Base-by-base conservation (phyloP, 306 rosid genomes). In the Cotoneaster glaucophyllus region DNA sequence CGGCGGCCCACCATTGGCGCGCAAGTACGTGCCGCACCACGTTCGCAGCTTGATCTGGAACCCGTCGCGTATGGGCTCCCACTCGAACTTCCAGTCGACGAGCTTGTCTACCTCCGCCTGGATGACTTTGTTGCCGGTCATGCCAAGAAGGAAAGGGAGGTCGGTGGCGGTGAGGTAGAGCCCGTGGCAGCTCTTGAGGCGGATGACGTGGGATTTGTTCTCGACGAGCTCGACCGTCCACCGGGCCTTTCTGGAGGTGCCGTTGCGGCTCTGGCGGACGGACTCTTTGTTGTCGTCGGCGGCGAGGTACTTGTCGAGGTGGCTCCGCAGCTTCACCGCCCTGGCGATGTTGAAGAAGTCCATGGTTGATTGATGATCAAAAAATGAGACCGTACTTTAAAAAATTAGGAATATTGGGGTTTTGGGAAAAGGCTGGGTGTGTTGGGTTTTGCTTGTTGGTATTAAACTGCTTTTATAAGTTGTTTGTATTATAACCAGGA, bases 1-100 rank as follows among this genome's bases (percentile, higher is more conserved):
- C 4, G 92, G 97, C 2, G 89, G 83, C 1, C 95, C 93, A 0
- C 98, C 98, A 71, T 95, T 92, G 0, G 79, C 97, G 11, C 97
- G 85, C 22, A 95, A 24, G n/a, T 39, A 88, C n/a, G 81, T 92
- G n/a, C 92, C 92, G 62, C 88, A 83, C 93, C 89, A 90, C 9
- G 91, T 86, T 77, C 74, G 77, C 57, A 95, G 44, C 80, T 79
- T 86, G 22, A 95, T 82, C 78, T 90, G 95, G 66, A 92, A 95
- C 15, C 96, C 98, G 1, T 95, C 97, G 6, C 84, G 62, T 26
- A 89, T 85, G 39, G 90, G 92, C 77, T 92, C 96, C 92, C 97
- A 95, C 71, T 88, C 90, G 77, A 61, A 78, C 71, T 64, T 86
- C 85, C 79, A 77, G 8, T 77, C 78, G 22, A 43, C 57, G 0